Conservation (phyloP, 805 yeast genomes). For the Saccharomycopsis fodiens region DNA sequence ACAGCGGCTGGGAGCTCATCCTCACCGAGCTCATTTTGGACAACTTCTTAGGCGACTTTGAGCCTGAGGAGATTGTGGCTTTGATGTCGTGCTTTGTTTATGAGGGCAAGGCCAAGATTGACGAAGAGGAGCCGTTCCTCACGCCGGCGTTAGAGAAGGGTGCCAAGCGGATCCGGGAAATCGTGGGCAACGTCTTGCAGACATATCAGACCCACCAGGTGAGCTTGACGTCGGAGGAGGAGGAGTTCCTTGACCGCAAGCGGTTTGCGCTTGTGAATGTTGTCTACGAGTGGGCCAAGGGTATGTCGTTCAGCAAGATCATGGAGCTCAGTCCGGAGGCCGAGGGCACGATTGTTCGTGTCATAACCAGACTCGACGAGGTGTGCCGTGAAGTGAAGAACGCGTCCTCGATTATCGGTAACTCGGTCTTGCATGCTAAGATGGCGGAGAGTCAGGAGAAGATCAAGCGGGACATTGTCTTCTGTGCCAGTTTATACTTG, state of each 20-base stretch:
- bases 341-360: conserved; percentile 96
- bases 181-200: conserved; percentile 53
- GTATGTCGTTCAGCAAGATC: conserved; percentile 83
- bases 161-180: conserved; percentile 55
- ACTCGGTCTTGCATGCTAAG: conserved; percentile 78
- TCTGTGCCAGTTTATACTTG: conserved; percentile 89
- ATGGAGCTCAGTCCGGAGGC: conserved; percentile 84
- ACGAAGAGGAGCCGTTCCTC: conserved; percentile 50
- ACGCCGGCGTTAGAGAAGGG: conserved; percentile 81
- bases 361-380: conserved; percentile 89
- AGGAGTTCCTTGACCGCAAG: conserved; percentile 71
- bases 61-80: conserved; percentile 96
- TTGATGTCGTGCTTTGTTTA: conserved; percentile 85
- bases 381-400: conserved; percentile 90
- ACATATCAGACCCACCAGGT: conserved; percentile 66
- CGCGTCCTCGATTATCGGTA: conserved; percentile 93
- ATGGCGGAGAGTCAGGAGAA: conserved; percentile 90
- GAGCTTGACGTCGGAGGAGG: conserved; percentile 73
- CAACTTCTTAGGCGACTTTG: conserved; percentile 86
- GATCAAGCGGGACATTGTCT: conserved; percentile 94
- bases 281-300: conserved; percentile 97
- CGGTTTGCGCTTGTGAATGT: conserved; percentile 89
- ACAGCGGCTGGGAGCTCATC: conserved; percentile 85
- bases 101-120: conserved; percentile 65
- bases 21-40: conserved; percentile 85